Evolutionary conservation across 306 rosid genomes (phyloP).

Genomic region (Begonia masoniana): DNA sequence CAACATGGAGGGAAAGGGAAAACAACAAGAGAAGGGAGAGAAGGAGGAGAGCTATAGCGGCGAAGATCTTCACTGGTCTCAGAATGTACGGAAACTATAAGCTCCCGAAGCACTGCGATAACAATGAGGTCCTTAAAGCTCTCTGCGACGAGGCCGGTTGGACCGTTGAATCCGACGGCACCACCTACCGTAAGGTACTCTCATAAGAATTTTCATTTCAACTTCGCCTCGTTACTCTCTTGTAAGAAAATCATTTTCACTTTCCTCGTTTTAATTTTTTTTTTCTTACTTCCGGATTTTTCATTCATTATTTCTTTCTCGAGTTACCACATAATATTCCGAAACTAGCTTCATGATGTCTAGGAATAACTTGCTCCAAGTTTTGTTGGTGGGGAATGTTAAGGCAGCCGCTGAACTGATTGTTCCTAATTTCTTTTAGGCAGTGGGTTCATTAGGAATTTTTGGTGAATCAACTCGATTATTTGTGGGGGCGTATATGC

Average conservation of each 20-base stretch:
- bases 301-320: no score
- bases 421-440: no score
- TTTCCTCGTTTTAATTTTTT: neutral
- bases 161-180: constrained; percentile 76
- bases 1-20: constrained; percentile 89
- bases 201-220: neutral
- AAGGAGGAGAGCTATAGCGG: constrained; percentile 64
- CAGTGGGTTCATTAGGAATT: no score
- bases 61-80: constrained; percentile 74
- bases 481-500: no score
- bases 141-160: constrained; percentile 87
- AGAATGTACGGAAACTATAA: constrained; percentile 77
- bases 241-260: neutral
- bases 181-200: constrained; percentile 81
- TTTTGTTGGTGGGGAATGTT: no score
- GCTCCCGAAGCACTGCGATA: constrained; percentile 90
- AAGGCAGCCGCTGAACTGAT: no score
- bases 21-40: constrained; percentile 81
- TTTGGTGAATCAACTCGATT: no score
- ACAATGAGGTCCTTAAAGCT: constrained; percentile 93
- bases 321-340: no score
- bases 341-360: no score
- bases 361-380: no score
- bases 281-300: constrained; percentile 1
- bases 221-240: neutral